phyloP scores from a whole-genome alignment of 441 rosid species.

The Arabidopsis hybrid region DNA sequence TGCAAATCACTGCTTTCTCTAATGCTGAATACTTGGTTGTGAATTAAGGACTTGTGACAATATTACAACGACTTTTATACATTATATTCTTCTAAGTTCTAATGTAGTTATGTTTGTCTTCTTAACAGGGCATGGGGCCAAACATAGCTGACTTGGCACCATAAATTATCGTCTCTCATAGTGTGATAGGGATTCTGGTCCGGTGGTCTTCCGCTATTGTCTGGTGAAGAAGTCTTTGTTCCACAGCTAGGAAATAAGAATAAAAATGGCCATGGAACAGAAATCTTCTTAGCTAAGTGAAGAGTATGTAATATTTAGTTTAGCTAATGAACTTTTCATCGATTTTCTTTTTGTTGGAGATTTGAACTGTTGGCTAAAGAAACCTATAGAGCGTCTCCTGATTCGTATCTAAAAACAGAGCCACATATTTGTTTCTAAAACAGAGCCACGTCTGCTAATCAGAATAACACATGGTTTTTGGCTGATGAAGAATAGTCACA shows the following conservation, averaged over 20 bases:
- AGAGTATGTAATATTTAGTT: conserved; percentile 39
- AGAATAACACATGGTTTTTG: conserved; percentile 2
- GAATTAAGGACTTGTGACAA: conserved; percentile 21
- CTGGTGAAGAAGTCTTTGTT: conserved; percentile 21
- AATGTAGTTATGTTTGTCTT: conserved; percentile 6
- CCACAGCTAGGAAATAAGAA: conserved; percentile 26
- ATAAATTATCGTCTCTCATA: conserved; percentile 11
- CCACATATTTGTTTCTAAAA: background rate
- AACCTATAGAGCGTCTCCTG: conserved; percentile 21
- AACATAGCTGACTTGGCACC: conserved; percentile 37
- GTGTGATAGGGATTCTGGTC: conserved; percentile 31
- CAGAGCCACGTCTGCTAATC: conserved; percentile 4
- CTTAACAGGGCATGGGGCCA: conserved; percentile 46
- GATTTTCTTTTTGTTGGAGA: conserved; percentile 25
- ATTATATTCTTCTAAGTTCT: conserved; percentile 10
- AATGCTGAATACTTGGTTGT: conserved; percentile 20
- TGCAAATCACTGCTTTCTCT: background rate
- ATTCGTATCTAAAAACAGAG: conserved; percentile 20
- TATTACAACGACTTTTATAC: conserved; percentile 1
- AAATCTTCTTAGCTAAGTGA: conserved; percentile 27
- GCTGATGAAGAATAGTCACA: conserved; percentile 13
- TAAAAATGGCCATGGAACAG: conserved; percentile 21
- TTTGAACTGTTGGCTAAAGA: conserved; percentile 27
- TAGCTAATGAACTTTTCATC: conserved; percentile 36
- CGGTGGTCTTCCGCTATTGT: conserved; percentile 17